These are phyloP conservation scores for Perkinsela sp. DNA, from an alignment of 208 protist genomes.

Conservation along the genomic window DNA sequence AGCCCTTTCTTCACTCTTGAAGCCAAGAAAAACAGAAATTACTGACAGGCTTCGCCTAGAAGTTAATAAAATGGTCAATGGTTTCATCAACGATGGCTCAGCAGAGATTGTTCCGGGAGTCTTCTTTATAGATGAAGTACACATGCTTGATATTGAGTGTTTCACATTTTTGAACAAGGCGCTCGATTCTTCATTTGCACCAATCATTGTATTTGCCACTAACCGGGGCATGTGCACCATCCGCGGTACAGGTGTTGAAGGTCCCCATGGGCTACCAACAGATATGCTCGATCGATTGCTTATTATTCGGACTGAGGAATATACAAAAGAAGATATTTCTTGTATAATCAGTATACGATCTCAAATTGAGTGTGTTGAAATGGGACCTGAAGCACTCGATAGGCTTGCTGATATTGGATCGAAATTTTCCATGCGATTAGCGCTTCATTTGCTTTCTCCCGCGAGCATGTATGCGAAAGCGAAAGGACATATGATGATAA, in stretches of 20 bases:
- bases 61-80: slow-evolving; percentile 99
- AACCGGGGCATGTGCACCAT: slow-evolving; percentile 89
- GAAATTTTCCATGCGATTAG: slow-evolving; percentile 79
- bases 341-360: slow-evolving; percentile 79
- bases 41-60: slow-evolving; percentile 97
- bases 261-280: slow-evolving; percentile 95
- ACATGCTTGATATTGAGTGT: slow-evolving; percentile 99
- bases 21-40: slow-evolving; percentile 98
- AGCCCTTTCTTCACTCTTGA: slow-evolving; percentile 92
- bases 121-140: slow-evolving; percentile 99
- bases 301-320: slow-evolving; percentile 91
- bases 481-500: slow-evolving; percentile 65
- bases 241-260: slow-evolving; percentile 83
- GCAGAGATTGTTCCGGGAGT: slow-evolving; percentile 98
- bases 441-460: slow-evolving; percentile 89
- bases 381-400: slow-evolving; percentile 65
- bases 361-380: slow-evolving; percentile 72
- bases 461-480: slow-evolving; percentile 73
- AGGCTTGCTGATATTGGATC: slow-evolving; percentile 69
- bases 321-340: slow-evolving; percentile 78
- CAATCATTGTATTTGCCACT: slow-evolving; percentile 99
- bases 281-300: slow-evolving; percentile 97
- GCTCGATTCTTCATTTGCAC: slow-evolving; percentile 91
- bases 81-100: slow-evolving; percentile 98
- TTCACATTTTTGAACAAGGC: slow-evolving; percentile 99